Conservation (phyloP, 768 basidiomycete genomes). For the Xerocomellus intermedius region DNA sequence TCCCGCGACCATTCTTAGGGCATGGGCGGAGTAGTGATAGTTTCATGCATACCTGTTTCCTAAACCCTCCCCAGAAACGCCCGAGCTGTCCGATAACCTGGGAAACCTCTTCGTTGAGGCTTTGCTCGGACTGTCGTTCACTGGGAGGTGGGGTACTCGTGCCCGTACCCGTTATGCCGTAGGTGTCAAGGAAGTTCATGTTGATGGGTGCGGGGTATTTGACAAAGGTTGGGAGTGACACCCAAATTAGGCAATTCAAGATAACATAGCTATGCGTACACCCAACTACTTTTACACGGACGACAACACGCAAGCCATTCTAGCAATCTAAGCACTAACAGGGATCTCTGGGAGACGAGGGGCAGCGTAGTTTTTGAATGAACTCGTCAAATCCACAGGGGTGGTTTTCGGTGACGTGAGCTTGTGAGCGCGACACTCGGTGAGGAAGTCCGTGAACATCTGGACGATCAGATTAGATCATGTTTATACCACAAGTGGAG, state of each 20-base stretch:
- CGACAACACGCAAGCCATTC: neutral
- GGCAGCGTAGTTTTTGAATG: constrained; percentile 20
- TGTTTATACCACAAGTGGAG: neutral
- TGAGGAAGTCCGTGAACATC: constrained; percentile 95
- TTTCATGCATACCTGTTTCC: constrained; percentile 68
- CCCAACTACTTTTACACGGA: neutral
- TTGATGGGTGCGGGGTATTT: too few species aligned
- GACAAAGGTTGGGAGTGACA: too few species aligned
- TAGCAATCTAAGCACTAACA: constrained; percentile 28
- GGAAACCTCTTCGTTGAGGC: constrained; percentile 82
- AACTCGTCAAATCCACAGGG: constrained; percentile 12
- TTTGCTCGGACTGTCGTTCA: constrained; percentile 44
- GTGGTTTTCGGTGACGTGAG: constrained; percentile 28
- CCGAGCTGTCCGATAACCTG: constrained; percentile 88
- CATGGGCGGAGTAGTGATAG: neutral
- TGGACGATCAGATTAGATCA: constrained; percentile 27
- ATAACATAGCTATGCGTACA: constrained; percentile 20
- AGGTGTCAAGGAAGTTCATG: constrained; percentile 79
- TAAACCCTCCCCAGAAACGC: constrained; percentile 88
- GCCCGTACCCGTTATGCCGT: constrained; percentile 49
- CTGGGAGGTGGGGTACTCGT: constrained; percentile 46
- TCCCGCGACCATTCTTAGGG: constrained; percentile 3
- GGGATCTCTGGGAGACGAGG: constrained; percentile 22
- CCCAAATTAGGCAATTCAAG: constrained; percentile 16
- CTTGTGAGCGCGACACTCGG: constrained; percentile 70